Conservation (phyloP, 176 grass and related monocot species). For the Thalia dealbata region DNA sequence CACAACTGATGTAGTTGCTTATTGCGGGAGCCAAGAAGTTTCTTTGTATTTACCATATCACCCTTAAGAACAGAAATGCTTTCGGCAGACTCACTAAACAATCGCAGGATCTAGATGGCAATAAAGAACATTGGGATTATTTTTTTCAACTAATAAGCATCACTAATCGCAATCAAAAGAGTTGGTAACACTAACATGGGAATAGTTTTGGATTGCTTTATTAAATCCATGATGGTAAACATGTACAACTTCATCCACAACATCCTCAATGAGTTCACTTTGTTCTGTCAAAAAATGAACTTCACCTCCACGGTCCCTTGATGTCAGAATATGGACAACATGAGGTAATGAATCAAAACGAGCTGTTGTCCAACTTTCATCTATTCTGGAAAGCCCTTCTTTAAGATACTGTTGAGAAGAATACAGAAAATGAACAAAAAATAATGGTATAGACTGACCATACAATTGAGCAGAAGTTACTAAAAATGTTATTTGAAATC, state of each 20-base stretch:
- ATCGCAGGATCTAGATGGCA: constrained; percentile 53
- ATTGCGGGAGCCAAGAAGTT: constrained; percentile 77
- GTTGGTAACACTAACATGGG: constrained; percentile 35
- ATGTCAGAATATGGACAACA: constrained; percentile 91
- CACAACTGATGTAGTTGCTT: constrained; percentile 83
- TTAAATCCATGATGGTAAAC: constrained; percentile 97
- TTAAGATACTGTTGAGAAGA: constrained; percentile 52
- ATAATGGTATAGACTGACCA: neutral
- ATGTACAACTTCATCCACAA: constrained; percentile 90
- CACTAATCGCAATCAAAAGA: neutral
- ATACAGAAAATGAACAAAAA: neutral
- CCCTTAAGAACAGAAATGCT: constrained; percentile 81
- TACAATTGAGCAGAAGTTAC: neutral
- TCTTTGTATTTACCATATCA: constrained; percentile 80
- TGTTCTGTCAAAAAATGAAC: constrained; percentile 88
- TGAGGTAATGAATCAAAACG: constrained; percentile 95
- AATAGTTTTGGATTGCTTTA: constrained; percentile 96
- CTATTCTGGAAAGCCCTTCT: constrained; percentile 76
- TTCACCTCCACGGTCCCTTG: constrained; percentile 78
- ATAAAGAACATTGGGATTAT: neutral
- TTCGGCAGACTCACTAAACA: constrained; percentile 84
- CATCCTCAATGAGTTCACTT: constrained; percentile 83
- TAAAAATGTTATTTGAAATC: neutral
- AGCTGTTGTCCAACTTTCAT: constrained; percentile 75
- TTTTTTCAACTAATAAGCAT: constrained; percentile 9